phyloP scores from a whole-genome alignment of 1,284 basidiomycete species.

The Gymnopus androsaceus region DNA sequence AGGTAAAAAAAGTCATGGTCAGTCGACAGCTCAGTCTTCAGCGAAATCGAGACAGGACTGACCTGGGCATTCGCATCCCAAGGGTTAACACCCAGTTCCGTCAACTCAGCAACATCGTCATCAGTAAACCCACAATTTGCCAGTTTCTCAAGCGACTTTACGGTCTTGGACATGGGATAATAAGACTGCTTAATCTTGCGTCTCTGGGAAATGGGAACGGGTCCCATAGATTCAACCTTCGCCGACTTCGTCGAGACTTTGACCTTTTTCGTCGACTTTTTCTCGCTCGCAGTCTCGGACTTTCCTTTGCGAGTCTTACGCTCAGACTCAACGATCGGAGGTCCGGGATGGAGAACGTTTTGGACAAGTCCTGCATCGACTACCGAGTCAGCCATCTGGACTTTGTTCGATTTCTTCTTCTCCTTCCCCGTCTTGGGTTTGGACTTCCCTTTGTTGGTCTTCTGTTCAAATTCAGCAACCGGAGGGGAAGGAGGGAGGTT shows the following conservation, averaged over 20 bases:
- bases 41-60: background rate
- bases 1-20: background rate
- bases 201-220: too few species aligned
- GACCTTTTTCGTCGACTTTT: background rate
- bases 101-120: constrained; percentile 1
- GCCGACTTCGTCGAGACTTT: background rate
- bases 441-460: too few species aligned
- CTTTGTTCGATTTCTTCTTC: background rate
- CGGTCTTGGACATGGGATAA: background rate
- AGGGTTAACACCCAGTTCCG: background rate
- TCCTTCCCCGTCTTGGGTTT: background rate
- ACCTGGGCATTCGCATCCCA: constrained; percentile 4
- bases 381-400: too few species aligned
- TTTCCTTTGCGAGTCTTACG: background rate
- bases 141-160: background rate
- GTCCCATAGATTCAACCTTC: background rate
- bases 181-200: too few species aligned
- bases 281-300: background rate
- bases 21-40: too few species aligned
- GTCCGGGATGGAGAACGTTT: background rate
- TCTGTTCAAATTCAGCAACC: too few species aligned
- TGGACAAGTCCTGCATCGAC: too few species aligned
- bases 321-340: background rate
- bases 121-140: constrained; percentile 7
- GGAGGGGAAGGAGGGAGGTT: too few species aligned